Base-by-base conservation (phyloP, 2,329 filamentous ascomycete species). In the Arthrobotrys megalospora region DNA sequence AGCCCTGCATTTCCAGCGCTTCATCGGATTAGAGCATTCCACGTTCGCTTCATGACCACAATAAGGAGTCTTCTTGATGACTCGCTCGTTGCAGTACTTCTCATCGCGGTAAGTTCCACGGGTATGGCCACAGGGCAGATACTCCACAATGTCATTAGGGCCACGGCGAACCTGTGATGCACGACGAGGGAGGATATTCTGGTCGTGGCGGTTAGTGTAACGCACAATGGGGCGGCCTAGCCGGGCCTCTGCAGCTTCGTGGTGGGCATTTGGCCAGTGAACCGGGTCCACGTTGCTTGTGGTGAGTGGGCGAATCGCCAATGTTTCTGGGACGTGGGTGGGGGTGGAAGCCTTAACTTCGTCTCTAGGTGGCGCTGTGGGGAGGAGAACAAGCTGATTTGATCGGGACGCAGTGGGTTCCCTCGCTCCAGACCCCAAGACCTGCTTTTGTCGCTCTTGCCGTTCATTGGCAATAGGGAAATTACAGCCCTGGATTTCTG, bases 21-120 rank as follows among this genome's bases (percentile, higher is more conserved):
- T 68, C 65, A 76, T 58, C 8, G 48, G 16, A 14, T 69, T 50
- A 0, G 72, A 76, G 38, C 72, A 76, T 28, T 69, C 72, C 3
- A 76, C 65, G 12, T 69, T 60, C 0, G 72, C 55, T 6, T 45
- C 21, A 24, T 76, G 72, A 6, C 72, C 72, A 14, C 72, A 76
- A 6, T 50, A 55, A 0, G 64, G 72, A 3, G 72, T 69, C 3
- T 60, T 34, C 43, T 76, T 76, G 16, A 10, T 69, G 16, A 76
- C 65, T 4, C 68, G 28, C 58, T 76, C 72, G 14, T 68, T 68
- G 58, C 72, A 76, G 19, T 65, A 41, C 1, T 6, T 36, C 38
- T 76, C 72, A 16, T 60, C 16, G 10, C 60, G 38, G 36, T 70
- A 43, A 3, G 34, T n/a, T 8, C 58, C 58, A 1, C 72, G 64